Conservation (phyloP, 768 basidiomycete genomes). For the Rhizopogon vesiculosus region DNA sequence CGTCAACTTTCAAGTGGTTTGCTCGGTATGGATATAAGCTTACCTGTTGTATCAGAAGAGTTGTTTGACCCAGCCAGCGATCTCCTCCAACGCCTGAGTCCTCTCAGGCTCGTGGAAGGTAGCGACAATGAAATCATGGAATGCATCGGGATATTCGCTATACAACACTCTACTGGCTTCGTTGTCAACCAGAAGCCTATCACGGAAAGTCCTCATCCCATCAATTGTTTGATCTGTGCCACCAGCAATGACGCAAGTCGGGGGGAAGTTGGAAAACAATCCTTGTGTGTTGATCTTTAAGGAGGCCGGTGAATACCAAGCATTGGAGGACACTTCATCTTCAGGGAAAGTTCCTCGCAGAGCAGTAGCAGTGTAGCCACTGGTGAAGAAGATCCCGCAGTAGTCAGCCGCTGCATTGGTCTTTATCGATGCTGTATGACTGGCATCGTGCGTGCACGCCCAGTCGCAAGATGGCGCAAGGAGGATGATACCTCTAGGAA, state of each 20-base stretch:
- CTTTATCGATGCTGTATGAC: background rate
- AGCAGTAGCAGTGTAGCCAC: conserved; percentile 3
- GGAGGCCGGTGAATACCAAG: conserved; percentile 10
- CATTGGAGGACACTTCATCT: conserved; percentile 1
- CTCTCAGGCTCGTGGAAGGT: conserved; percentile 25
- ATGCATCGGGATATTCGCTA: conserved; percentile 11
- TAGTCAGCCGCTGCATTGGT: background rate
- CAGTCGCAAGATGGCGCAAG: conserved; percentile 5
- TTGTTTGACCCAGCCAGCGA: conserved; percentile 3
- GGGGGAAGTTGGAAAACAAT: conserved; percentile 21
- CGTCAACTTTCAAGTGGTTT: too few relatives aligned
- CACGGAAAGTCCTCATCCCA: conserved; percentile 15
- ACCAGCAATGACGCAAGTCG: conserved; percentile 22
- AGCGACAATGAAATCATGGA: conserved; percentile 18
- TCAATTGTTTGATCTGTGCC: conserved; percentile 26
- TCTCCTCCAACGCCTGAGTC: conserved; percentile 14
- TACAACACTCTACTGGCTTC: conserved; percentile 15
- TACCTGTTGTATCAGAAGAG: too few relatives aligned
- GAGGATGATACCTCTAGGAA: conserved; percentile 8
- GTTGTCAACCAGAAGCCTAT: conserved; percentile 21
- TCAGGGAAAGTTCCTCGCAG: conserved; percentile 8
- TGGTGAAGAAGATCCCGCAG: background rate
- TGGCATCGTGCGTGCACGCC: conserved; percentile 1
- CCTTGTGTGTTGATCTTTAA: conserved; percentile 7
- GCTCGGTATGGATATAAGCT: too few relatives aligned